Evolutionary conservation across 208 protist genomes (phyloP).

Genomic region (Endotrypanum monterogeii): DNA sequence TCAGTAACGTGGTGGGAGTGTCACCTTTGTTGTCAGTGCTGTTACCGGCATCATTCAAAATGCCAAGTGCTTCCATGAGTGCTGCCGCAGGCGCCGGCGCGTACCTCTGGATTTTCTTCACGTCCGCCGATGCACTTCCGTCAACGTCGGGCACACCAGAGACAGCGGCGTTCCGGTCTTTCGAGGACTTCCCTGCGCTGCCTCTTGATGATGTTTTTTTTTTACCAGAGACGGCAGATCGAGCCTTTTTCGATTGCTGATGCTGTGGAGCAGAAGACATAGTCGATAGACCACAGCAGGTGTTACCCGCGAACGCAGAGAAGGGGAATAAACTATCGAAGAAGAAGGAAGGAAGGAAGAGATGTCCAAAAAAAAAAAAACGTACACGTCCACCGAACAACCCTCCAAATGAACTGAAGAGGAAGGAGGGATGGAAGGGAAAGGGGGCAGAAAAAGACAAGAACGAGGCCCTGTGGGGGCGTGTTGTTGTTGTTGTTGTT

Average conservation of each 20-base stretch:
- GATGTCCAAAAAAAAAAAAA: background rate
- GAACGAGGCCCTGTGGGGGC: background rate
- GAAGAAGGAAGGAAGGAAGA: background rate
- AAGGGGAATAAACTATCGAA: background rate
- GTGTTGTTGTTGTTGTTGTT: no score
- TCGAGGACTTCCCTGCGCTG: background rate
- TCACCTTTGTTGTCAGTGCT: background rate
- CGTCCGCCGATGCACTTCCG: background rate
- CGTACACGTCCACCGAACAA: no score
- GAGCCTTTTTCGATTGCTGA: background rate
- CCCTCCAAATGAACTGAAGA: no score
- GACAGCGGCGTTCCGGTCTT: background rate
- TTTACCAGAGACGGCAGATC: background rate
- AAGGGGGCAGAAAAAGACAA: background rate
- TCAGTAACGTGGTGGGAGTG: background rate
- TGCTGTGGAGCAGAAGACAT: conserved; percentile 1
- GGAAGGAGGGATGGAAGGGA: no score
- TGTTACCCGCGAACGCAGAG: background rate
- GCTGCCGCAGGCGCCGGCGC: conserved; percentile 35
- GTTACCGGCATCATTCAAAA: background rate
- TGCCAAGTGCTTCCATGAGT: conserved; percentile 25
- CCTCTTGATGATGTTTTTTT: background rate
- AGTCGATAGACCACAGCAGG: background rate
- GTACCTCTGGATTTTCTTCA: background rate
- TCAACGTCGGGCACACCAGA: background rate